phyloP scores from a whole-genome alignment of 129 eudicot species.

The Helianthus tuberosus region DNA sequence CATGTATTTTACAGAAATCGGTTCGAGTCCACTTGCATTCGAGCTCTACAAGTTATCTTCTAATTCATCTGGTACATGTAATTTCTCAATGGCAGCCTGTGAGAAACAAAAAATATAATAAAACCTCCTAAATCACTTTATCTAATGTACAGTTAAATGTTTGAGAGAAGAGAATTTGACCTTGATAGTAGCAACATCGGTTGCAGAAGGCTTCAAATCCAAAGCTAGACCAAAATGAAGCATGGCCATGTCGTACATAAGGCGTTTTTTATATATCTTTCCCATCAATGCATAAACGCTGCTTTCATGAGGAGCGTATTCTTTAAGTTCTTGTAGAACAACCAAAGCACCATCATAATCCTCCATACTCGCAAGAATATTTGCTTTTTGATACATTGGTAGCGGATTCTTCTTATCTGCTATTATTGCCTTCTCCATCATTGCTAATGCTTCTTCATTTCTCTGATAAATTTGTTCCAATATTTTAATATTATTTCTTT shows the following conservation, averaged over 20 bases:
- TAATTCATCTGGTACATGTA: slow-evolving; percentile 93
- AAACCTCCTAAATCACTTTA: neutral
- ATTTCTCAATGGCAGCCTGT: slow-evolving; percentile 97
- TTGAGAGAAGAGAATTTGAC: slow-evolving; percentile 33
- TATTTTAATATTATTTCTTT: neutral
- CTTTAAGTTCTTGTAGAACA: slow-evolving; percentile 95
- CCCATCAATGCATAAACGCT: slow-evolving; percentile 99
- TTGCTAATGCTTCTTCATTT: slow-evolving; percentile 73
- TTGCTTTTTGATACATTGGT: slow-evolving; percentile 97
- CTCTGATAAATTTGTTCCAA: slow-evolving; percentile 46
- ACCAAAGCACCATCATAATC: slow-evolving; percentile 70
- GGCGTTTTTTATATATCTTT: slow-evolving; percentile 73
- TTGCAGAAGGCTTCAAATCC: slow-evolving; percentile 97
- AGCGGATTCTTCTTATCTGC: slow-evolving; percentile 98
- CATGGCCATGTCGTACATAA: slow-evolving; percentile 87
- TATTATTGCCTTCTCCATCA: slow-evolving; percentile 90
- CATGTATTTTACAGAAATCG: slow-evolving; percentile 38
- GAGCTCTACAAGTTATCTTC: slow-evolving; percentile 54
- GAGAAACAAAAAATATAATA: neutral
- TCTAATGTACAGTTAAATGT: neutral
- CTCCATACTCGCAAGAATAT: slow-evolving; percentile 85
- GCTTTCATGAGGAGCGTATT: slow-evolving; percentile 93
- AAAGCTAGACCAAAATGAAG: slow-evolving; percentile 96
- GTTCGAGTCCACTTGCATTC: slow-evolving; percentile 5
- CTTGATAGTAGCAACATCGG: slow-evolving; percentile 97